phyloP scores from a whole-genome alignment of 2,329 filamentous ascomycete genomes.

The Calycina marina region DNA sequence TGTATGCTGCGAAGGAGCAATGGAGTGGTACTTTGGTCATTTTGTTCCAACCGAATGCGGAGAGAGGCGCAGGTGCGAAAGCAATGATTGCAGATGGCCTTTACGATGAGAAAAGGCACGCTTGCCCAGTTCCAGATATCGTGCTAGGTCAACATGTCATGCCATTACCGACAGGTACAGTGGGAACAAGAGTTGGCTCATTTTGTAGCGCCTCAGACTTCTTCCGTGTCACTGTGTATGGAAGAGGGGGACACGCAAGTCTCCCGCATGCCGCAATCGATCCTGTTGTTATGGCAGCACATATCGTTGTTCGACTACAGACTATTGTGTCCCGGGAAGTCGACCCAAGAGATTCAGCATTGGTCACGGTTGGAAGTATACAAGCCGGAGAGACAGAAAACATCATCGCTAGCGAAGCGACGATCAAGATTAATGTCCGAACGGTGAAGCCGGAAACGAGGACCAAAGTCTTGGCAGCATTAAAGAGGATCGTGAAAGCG shows the following conservation, averaged over 20 bases:
- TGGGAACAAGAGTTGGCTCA: slow-evolving; percentile 22
- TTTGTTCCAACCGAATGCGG: slow-evolving; percentile 54
- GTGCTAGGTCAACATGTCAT: slow-evolving; percentile 41
- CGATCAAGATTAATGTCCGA: slow-evolving; percentile 28
- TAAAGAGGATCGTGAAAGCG: slow-evolving; percentile 34
- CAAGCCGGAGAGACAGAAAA: slow-evolving; percentile 30
- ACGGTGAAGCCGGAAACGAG: slow-evolving; percentile 23
- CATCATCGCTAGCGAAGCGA: slow-evolving; percentile 28
- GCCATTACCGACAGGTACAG: slow-evolving; percentile 23
- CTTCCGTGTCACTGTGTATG: slow-evolving; percentile 26
- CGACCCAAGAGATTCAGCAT: slow-evolving; percentile 26
- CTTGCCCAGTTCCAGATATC: slow-evolving; percentile 37
- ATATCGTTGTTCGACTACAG: slow-evolving; percentile 28
- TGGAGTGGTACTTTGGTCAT: slow-evolving; percentile 53
- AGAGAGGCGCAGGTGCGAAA: slow-evolving; percentile 40
- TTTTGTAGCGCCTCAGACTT: slow-evolving; percentile 24
- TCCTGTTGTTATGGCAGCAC: slow-evolving; percentile 29
- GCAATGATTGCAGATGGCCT: slow-evolving; percentile 47
- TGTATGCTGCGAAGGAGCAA: slow-evolving; percentile 26
- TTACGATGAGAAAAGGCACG: slow-evolving; percentile 28
- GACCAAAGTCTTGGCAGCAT: slow-evolving; percentile 23
- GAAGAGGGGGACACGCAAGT: slow-evolving; percentile 29
- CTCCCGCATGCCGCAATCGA: slow-evolving; percentile 30
- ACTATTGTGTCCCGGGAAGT: slow-evolving; percentile 27
- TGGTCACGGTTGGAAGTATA: slow-evolving; percentile 30